Evolutionary conservation across 2,329 filamentous ascomycete species (phyloP).

Genomic region (Sphaerulina populicola): DNA sequence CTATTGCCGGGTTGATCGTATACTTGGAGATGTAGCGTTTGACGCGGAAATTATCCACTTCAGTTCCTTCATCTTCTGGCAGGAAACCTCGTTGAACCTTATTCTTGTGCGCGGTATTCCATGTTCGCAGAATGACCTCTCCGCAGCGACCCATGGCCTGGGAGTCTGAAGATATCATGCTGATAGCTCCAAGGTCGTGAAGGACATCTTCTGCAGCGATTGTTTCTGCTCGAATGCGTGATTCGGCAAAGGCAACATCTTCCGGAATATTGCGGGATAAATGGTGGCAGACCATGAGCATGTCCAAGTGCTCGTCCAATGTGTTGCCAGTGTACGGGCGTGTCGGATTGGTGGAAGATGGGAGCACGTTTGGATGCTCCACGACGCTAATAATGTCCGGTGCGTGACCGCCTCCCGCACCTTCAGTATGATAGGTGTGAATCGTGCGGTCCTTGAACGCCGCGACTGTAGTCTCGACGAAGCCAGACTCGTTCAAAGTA

Average conservation of each 20-base stretch:
- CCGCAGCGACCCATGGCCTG: constrained; percentile 96
- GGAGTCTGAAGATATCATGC: constrained; percentile 93
- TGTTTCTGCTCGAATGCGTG: constrained; percentile 86
- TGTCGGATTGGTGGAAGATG: constrained; percentile 86
- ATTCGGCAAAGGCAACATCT: constrained; percentile 91
- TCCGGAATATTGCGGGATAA: constrained; percentile 86
- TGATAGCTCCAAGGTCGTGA: constrained; percentile 88
- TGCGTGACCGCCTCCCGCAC: constrained; percentile 86
- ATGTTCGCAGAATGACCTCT: constrained; percentile 85
- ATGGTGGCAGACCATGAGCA: constrained; percentile 98
- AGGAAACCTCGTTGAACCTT: constrained; percentile 73
- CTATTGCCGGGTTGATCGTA: constrained; percentile 85
- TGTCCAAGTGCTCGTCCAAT: constrained; percentile 91
- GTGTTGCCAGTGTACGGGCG: constrained; percentile 86
- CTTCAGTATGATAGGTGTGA: constrained; percentile 95
- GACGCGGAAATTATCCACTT: constrained; percentile 81
- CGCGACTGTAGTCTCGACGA: constrained; percentile 82
- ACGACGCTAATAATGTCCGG: constrained; percentile 94
- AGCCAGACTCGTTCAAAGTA: constrained; percentile 94
- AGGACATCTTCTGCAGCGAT: constrained; percentile 95
- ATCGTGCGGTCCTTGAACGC: constrained; percentile 81
- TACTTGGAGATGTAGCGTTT: constrained; percentile 94
- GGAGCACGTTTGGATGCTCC: constrained; percentile 78
- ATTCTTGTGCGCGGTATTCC: constrained; percentile 98
- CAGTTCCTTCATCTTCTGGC: constrained; percentile 67